These are phyloP conservation scores for Tillandsia fasciculata DNA, from an alignment of 176 grass and related monocot species.

Conservation along the genomic window DNA sequence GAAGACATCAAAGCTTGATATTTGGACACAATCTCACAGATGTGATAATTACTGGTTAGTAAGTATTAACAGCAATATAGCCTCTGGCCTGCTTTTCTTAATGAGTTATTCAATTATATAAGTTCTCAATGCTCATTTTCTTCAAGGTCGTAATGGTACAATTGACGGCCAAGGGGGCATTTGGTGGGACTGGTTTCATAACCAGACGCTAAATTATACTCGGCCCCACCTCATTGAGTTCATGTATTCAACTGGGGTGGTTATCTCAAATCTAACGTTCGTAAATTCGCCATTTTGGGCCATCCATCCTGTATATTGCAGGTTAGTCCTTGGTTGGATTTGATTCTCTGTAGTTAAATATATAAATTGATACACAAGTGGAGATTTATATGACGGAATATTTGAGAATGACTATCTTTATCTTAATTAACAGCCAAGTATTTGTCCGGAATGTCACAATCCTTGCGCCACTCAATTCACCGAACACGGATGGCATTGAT, in stretches of 20 bases:
- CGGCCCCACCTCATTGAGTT: conserved; percentile 84
- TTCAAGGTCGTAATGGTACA: conserved; percentile 73
- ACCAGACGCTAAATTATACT: conserved; percentile 65
- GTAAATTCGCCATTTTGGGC: conserved; percentile 86
- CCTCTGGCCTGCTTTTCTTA: not conserved
- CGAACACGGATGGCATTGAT: conserved; percentile 77
- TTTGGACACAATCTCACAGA: conserved; percentile 77
- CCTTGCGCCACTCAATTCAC: conserved; percentile 70
- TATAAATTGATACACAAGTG: conserved; percentile 36
- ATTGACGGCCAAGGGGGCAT: conserved; percentile 83
- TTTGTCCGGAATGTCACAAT: conserved; percentile 79
- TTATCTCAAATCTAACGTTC: conserved; percentile 96
- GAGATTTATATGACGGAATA: conserved; percentile 17
- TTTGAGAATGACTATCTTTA: conserved; percentile 32
- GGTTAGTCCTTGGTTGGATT: conserved; percentile 43
- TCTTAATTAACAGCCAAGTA: conserved; percentile 76
- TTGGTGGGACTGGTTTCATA: conserved; percentile 86
- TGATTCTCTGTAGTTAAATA: conserved; percentile 23
- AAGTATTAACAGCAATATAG: not conserved
- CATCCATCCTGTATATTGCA: conserved; percentile 94
- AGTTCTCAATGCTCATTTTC: not conserved
- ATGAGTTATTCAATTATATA: not conserved
- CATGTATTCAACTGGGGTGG: conserved; percentile 65
- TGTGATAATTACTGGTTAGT: conserved; percentile 81
- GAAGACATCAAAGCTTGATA: conserved; percentile 77